phyloP scores from a whole-genome alignment of 2,329 filamentous ascomycete genomes.

The Botryotinia globosa region DNA sequence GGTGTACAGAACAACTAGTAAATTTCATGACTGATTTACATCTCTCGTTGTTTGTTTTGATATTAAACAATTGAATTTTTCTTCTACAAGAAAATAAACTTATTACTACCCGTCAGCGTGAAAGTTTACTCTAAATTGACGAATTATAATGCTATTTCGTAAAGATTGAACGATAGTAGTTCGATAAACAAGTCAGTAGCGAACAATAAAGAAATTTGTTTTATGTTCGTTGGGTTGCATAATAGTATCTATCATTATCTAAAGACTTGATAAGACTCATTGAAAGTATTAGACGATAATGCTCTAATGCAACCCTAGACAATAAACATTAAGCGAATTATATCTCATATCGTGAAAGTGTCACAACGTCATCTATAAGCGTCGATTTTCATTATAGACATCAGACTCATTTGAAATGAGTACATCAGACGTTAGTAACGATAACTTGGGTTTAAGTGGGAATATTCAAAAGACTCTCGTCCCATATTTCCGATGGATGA shows the following conservation, averaged over 20 bases:
- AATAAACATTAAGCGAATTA: fast-evolving
- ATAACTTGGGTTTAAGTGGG: fast-evolving
- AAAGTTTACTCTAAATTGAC: background rate
- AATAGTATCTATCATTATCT: background rate
- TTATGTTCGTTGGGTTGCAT: fast-evolving
- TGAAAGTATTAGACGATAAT: background rate
- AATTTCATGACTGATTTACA: background rate
- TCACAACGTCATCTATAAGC: background rate
- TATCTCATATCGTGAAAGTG: background rate
- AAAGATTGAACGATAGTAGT: background rate
- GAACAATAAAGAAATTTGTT: fast-evolving
- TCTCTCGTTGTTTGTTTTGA: background rate
- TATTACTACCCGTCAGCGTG: too few species aligned
- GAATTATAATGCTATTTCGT: fast-evolving
- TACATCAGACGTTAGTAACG: fast-evolving
- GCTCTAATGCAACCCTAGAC: fast-evolving
- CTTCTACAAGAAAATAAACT: background rate
- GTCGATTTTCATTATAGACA: fast-evolving
- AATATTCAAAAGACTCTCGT: background rate
- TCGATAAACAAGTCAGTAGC: fast-evolving
- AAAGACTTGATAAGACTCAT: fast-evolving
- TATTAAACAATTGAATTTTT: background rate
- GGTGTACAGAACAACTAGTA: fast-evolving
- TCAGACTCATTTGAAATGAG: fast-evolving
- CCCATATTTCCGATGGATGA: background rate